Conservation (phyloP, 139 green algal genomes). For the Tetradesmus obliquus region DNA sequence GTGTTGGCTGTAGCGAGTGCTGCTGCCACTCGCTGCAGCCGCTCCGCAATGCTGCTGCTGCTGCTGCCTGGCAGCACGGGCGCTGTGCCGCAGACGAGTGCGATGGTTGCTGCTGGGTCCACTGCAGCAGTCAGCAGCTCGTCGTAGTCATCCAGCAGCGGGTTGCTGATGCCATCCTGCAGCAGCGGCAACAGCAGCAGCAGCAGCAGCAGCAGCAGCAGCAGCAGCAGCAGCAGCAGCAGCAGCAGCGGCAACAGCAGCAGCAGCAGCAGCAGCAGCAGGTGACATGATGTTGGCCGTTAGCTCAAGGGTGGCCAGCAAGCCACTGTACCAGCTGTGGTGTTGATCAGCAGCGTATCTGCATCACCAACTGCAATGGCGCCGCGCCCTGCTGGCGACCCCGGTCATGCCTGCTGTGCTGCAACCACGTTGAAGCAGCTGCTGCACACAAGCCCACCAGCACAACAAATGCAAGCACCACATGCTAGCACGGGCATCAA, state of each 20-base stretch:
- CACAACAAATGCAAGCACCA: background rate
- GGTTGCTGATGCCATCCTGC: background rate
- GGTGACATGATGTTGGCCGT: background rate
- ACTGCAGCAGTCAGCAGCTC: slow-evolving; percentile 6
- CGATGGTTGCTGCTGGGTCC: slow-evolving; percentile 12
- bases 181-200: background rate
- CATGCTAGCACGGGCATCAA: background rate
- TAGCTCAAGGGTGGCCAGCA: too few species aligned
- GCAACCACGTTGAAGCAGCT: too few species aligned
- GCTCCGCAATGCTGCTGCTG: slow-evolving; percentile 13
- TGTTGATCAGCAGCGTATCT: too few species aligned
- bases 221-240: too few species aligned
- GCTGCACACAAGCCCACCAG: background rate
- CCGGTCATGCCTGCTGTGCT: background rate
- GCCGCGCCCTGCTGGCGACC: background rate
- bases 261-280: background rate
- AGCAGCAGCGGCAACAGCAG: background rate
- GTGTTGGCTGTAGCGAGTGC: slow-evolving; percentile 30
- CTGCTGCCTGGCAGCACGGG: background rate
- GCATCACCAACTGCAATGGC: background rate
- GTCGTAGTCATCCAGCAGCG: slow-evolving; percentile 27
- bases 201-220: background rate
- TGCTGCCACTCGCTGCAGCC: background rate
- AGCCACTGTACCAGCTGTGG: too few species aligned
- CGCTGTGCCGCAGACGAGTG: slow-evolving; percentile 24